Conservation (phyloP, 2,329 filamentous ascomycete species). For the Dactylellina leptospora region DNA sequence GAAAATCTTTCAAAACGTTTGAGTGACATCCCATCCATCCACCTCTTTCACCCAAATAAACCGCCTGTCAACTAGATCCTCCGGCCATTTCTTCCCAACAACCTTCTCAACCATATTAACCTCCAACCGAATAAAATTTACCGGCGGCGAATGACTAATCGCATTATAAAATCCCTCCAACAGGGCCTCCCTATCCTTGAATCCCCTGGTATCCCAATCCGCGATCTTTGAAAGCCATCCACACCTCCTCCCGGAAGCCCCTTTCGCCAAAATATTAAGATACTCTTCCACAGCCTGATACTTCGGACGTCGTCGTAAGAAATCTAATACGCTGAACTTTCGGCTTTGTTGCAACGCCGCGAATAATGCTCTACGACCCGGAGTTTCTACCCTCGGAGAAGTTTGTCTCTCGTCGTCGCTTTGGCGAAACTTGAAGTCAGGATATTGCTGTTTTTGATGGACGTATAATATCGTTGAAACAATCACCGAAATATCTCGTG, state of each 20-base stretch:
- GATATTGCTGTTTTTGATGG: slow-evolving; percentile 13
- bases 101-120: not conserved
- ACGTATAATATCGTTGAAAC: slow-evolving; percentile 40
- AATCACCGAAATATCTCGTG: slow-evolving; percentile 24
- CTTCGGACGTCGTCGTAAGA: not conserved
- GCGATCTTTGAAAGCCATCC: slow-evolving; percentile 11
- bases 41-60: slow-evolving; percentile 25
- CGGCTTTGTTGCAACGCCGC: not conserved
- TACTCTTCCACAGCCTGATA: slow-evolving; percentile 1
- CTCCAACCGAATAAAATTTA: slow-evolving; percentile 22
- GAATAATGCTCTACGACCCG: slow-evolving; percentile 1
- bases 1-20: too few relatives aligned
- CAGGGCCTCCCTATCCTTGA: not conserved
- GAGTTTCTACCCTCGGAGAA: slow-evolving; percentile 28
- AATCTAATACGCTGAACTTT: not conserved
- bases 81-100: not conserved
- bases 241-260: not conserved
- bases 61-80: slow-evolving; percentile 5
- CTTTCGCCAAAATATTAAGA: not conserved
- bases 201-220: slow-evolving; percentile 17
- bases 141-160: not conserved
- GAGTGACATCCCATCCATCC: slow-evolving; percentile 6
- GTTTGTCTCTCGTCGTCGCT: slow-evolving; percentile 11
- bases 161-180: not conserved
- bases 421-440: not conserved